Percentiles rank a stretch among this genome's conserved stretches.
These are phyloP conservation scores for Sclerotinia spermophila DNA, from an alignment of 2,329 filamentous ascomycete genomes.

Conservation along the genomic window DNA sequence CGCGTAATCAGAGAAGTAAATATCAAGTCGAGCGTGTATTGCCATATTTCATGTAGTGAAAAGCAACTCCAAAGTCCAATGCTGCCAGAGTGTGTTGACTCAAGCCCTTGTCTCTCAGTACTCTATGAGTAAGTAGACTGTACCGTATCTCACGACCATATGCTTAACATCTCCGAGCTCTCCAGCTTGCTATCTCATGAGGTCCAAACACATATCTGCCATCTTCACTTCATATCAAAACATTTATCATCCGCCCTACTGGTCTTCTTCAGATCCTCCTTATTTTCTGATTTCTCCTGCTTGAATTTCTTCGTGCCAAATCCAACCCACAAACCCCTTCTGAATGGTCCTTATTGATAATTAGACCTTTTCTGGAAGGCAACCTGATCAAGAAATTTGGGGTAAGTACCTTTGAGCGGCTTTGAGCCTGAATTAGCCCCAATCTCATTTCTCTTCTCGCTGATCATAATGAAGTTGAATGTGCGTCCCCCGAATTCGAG, in stretches of 20 bases:
- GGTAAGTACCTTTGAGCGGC: not conserved
- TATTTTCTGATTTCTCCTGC: not conserved
- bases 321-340: not conserved
- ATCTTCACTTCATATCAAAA: not conserved
- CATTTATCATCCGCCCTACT: not conserved
- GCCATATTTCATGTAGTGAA: not conserved
- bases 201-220: no score
- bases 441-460: not conserved
- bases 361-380: not conserved
- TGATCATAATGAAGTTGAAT: not conserved
- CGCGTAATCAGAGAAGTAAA: not conserved
- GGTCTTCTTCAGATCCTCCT: not conserved
- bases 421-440: not conserved
- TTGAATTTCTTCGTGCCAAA: not conserved
- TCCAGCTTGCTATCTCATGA: no score
- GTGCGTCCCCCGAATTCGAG: not conserved
- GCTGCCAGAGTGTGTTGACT: not conserved
- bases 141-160: not conserved
- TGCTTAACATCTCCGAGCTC: not conserved
- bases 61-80: not conserved
- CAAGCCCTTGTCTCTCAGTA: not conserved
- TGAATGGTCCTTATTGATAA: not conserved
- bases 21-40: no score
- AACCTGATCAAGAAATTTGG: not conserved
- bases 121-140: no score